Evolutionary conservation across 2,329 filamentous ascomycete species (phyloP).

Genomic region (Nothomitra cinnamomea): DNA sequence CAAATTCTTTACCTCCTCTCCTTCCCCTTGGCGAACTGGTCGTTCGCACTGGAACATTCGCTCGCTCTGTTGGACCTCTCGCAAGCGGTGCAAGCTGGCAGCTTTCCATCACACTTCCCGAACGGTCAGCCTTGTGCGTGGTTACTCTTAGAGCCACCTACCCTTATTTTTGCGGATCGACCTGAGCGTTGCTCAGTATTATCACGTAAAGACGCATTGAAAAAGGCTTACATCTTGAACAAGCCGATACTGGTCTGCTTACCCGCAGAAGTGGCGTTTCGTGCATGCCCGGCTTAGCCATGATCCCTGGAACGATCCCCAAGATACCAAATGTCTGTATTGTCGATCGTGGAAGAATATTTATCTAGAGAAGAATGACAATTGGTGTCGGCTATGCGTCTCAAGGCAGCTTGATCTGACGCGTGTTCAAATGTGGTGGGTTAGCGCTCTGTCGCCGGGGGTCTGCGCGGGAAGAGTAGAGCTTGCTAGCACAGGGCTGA

Average conservation of each 20-base stretch:
- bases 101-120: slow-evolving; percentile 72
- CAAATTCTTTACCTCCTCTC: slow-evolving; percentile 45
- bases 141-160: neutral
- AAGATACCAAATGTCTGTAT: neutral
- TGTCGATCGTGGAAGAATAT: too few relatives aligned
- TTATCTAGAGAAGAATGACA: too few relatives aligned
- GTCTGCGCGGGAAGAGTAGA: too few relatives aligned
- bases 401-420: too few relatives aligned
- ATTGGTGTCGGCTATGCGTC: too few relatives aligned
- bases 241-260: slow-evolving; percentile 63
- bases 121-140: neutral
- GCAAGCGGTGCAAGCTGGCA: slow-evolving; percentile 88
- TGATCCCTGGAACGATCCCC: neutral
- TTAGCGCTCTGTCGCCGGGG: too few relatives aligned
- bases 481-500: too few relatives aligned
- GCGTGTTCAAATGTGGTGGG: too few relatives aligned
- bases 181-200: neutral
- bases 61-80: slow-evolving; percentile 74
- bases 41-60: slow-evolving; percentile 86
- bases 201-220: neutral
- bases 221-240: slow-evolving; percentile 42
- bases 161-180: slow-evolving; percentile 73
- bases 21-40: slow-evolving; percentile 90
- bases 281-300: neutral
- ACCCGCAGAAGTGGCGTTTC: slow-evolving; percentile 48